These are phyloP conservation scores for Penicillium longicatenatum DNA, from an alignment of 495 filamentous ascomycete genomes.

Conservation along the genomic window DNA sequence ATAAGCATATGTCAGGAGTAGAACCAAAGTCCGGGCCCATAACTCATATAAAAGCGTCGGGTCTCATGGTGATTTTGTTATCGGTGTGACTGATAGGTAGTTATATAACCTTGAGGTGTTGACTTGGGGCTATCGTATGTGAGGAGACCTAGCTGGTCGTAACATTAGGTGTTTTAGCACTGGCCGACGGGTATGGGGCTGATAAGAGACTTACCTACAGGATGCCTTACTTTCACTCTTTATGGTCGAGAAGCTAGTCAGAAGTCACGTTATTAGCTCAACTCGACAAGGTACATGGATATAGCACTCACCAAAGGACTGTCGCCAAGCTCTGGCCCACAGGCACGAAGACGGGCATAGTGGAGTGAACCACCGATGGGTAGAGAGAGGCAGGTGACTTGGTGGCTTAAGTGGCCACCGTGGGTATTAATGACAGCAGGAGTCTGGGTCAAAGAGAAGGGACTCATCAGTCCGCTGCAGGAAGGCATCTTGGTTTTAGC, in stretches of 20 bases:
- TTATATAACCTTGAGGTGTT: neutral
- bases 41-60: neutral
- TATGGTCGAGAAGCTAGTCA: neutral
- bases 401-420: neutral
- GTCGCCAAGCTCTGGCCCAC: neutral
- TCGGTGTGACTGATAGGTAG: neutral
- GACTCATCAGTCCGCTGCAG: neutral
- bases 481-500: conserved; percentile 1
- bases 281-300: neutral
- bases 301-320: neutral
- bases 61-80: neutral
- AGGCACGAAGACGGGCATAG: neutral
- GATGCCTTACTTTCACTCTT: neutral
- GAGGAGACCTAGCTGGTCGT: conserved; percentile 1
- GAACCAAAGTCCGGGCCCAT: neutral
- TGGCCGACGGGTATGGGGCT: neutral
- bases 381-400: neutral
- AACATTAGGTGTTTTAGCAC: conserved; percentile 1
- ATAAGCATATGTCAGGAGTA: neutral
- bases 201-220: conserved; percentile 1
- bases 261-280: neutral
- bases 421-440: neutral
- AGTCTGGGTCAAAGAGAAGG: neutral
- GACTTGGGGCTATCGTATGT: neutral
- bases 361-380: neutral